Evolutionary conservation across 768 basidiomycete species (phyloP).

Genomic region (Pholiota microspora): DNA sequence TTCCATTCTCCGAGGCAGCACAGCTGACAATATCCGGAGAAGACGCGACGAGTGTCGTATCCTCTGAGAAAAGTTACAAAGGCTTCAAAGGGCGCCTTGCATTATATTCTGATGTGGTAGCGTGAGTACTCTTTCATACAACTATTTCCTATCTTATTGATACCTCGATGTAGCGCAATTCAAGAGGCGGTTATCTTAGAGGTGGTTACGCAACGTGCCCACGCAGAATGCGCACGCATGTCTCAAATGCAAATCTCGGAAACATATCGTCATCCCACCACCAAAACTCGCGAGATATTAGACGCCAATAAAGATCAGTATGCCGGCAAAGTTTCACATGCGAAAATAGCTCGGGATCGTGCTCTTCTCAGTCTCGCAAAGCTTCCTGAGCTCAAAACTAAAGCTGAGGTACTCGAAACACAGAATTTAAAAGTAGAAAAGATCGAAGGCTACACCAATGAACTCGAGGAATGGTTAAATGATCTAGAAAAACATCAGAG

Average conservation of each 20-base stretch:
- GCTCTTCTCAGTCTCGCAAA: slow-evolving; percentile 23
- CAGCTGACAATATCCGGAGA: not conserved
- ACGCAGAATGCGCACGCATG: slow-evolving; percentile 26
- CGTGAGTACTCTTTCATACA: slow-evolving; percentile 14
- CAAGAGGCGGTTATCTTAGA: slow-evolving; percentile 27
- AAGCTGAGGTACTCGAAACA: not conserved
- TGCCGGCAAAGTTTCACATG: slow-evolving; percentile 14
- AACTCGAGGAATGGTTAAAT: slow-evolving; percentile 31
- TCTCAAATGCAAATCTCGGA: slow-evolving; percentile 28
- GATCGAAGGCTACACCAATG: slow-evolving; percentile 24
- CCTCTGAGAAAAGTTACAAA: not conserved
- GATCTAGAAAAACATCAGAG: slow-evolving; percentile 21
- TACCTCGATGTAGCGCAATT: slow-evolving; percentile 24
- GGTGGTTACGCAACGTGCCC: slow-evolving; percentile 19
- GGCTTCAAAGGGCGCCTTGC: slow-evolving; percentile 11
- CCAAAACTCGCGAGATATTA: slow-evolving; percentile 25
- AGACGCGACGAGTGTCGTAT: not conserved
- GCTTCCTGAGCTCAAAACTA: slow-evolving; percentile 24
- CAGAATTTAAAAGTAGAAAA: slow-evolving; percentile 20
- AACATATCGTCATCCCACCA: slow-evolving; percentile 26
- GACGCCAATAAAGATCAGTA: slow-evolving; percentile 18
- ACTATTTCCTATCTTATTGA: not conserved
- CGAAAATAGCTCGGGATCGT: slow-evolving; percentile 19
- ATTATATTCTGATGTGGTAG: slow-evolving; percentile 20
- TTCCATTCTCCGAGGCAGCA: not conserved